A percentile compares a stretch with the other conserved stretches of the same genome.
Conservation (phyloP, 495 filamentous ascomycete species). For the Neurospora sp. region DNA sequence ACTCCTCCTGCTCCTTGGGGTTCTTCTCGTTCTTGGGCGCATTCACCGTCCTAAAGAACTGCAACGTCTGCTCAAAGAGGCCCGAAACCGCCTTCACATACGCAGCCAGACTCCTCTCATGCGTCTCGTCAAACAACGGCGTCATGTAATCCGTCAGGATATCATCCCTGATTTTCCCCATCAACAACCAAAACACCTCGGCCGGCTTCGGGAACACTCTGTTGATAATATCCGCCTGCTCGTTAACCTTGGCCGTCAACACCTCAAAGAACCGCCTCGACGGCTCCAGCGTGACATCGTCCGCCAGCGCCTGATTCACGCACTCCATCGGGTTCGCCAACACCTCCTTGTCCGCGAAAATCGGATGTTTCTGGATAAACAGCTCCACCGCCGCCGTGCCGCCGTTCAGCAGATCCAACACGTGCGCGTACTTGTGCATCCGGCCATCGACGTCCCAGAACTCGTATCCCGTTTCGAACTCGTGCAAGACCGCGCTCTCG, state of each 20-base stretch:
- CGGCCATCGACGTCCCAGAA: conserved; percentile 79
- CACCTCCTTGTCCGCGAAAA: conserved; percentile 62
- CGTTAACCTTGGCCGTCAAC: conserved; percentile 63
- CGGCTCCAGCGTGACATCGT: conserved; percentile 60
- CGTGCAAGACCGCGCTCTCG: conserved; percentile 77
- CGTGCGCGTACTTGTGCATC: conserved; percentile 82
- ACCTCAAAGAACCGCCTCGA: conserved; percentile 72
- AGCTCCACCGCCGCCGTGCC: conserved; percentile 66
- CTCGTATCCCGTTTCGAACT: conserved; percentile 88
- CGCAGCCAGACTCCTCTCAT: conserved; percentile 59
- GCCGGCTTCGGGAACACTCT: conserved; percentile 72
- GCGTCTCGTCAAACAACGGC: conserved; percentile 80
- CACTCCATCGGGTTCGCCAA: conserved; percentile 76
- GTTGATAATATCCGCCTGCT: conserved; percentile 74
- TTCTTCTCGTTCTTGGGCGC: conserved; percentile 32
- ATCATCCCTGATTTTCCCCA: conserved; percentile 75
- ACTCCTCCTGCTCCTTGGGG: conserved; percentile 18
- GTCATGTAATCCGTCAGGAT: conserved; percentile 81
- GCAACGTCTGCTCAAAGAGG: conserved; percentile 73
- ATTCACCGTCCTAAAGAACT: conserved; percentile 58
- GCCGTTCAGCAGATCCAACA: conserved; percentile 74
- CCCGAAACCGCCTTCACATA: conserved; percentile 83
- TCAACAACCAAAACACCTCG: conserved; percentile 63
- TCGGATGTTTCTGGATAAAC: conserved; percentile 78
- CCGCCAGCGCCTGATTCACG: conserved; percentile 53